Evolutionary conservation across 1,284 basidiomycete species (phyloP).

Genomic region (Neonothopanus nambi): DNA sequence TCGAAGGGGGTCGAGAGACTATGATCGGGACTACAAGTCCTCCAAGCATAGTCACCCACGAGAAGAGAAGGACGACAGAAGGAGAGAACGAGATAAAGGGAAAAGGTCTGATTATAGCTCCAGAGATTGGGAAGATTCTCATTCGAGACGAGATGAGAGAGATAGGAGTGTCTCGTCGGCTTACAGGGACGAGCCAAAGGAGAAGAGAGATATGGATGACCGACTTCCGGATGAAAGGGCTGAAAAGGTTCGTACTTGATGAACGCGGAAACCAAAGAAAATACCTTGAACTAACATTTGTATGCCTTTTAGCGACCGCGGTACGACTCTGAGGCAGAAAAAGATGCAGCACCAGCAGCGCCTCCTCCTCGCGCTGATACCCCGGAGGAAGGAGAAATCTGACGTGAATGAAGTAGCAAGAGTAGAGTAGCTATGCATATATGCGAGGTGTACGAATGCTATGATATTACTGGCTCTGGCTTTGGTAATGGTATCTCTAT

Average conservation of each 20-base stretch:
- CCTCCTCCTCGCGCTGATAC: conserved; percentile 49
- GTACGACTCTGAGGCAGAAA: conserved; percentile 48
- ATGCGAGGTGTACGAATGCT: background rate
- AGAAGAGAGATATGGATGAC: conserved; percentile 46
- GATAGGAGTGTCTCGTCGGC: conserved; percentile 49
- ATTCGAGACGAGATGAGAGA: conserved; percentile 38
- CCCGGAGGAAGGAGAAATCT: conserved; percentile 84
- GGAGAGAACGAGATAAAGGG: conserved; percentile 31
- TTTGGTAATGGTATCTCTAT: conserved; percentile 36
- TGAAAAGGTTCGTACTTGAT: conserved; percentile 58
- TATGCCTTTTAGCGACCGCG: conserved; percentile 46
- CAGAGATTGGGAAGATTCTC: conserved; percentile 37
- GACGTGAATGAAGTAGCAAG: too few species aligned
- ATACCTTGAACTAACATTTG: conserved; percentile 13
- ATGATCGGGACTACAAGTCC: conserved; percentile 33
- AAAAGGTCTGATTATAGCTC: conserved; percentile 42
- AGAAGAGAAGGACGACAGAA: conserved; percentile 44
- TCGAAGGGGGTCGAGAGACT: conserved; percentile 33
- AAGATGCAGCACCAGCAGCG: conserved; percentile 35
- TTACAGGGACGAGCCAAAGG: conserved; percentile 37
- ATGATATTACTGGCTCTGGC: conserved; percentile 10
- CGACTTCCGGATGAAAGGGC: conserved; percentile 50
- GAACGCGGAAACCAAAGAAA: conserved; percentile 2
- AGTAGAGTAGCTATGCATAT: too few species aligned
- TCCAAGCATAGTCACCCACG: conserved; percentile 29